Base-by-base conservation (phyloP, 2,329 filamentous ascomycete species). In the Ophiostoma sp. region DNA sequence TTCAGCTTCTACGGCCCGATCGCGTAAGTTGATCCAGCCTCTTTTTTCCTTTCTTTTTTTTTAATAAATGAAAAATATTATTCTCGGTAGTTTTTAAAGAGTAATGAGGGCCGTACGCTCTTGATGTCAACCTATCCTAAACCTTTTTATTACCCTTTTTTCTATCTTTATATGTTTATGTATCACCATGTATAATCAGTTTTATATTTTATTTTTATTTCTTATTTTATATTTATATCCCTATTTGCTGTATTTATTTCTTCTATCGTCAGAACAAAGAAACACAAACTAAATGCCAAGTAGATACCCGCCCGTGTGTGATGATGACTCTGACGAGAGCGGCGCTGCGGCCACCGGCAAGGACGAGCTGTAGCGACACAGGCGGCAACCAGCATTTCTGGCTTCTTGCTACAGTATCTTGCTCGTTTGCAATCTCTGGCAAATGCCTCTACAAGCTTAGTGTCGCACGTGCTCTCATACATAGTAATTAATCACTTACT, bases 1-100 rank as follows among this genome's bases (percentile, higher is more conserved):
- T 85, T 84, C 70, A 81, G 78, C 75, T 83, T 81, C 73, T 84
- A 79, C 71, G 78, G 77, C 31, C 83, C 81, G 0, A 78, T 81
- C 23, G 65, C 65, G 65, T 67, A 67, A 67, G 64, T 44, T 39
- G 23, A 15, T n/a, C 8, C 7, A 11, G 6, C 13, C n/a, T 54
- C 10, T 13, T 27, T 17, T 62, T 62, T 17, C 35, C n/a, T 20
- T 35, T 62, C 27, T 64, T 65, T 3, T 65, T 33, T 41, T n/a
- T 8, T 20, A 65, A 65, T 33, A 65, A n/a, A 41, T 39, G 10
- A 36, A 23, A 35, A 54, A 64, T 31, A 31, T 31, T 31, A 3
- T 31, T 31, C 27, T 31, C 27, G 15, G 36, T 20, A 60, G 54
- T 60, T 3, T 60, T 17, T 10, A 64, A 35, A 35, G 4, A 64